A percentile compares a stretch with the other conserved stretches of the same genome.
Evolutionary conservation across 164 flowering plant genomes (phyloP).

Genomic region (Dillenia suffruticosa): DNA sequence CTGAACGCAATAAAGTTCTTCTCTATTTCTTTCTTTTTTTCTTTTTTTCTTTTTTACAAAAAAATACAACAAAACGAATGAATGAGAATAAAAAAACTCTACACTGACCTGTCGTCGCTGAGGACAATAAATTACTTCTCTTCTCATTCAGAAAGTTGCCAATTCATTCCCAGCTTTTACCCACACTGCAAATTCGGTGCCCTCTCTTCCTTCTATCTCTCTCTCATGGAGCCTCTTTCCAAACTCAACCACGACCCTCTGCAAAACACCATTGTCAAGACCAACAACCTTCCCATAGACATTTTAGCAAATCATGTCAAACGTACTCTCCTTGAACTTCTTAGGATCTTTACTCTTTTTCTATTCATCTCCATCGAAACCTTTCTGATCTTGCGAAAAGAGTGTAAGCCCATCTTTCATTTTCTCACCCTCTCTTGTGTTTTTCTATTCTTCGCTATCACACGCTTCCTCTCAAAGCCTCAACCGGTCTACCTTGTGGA

Average conservation of each 20-base stretch:
- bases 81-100: too few relatives aligned
- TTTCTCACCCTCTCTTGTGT: constrained; percentile 10
- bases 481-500: constrained; percentile 48
- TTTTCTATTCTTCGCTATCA: constrained; percentile 13
- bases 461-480: constrained; percentile 19
- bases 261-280: neutral
- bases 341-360: constrained; percentile 11
- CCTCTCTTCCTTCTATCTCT: neutral
- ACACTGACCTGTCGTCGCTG: too few relatives aligned
- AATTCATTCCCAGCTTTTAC: too few relatives aligned
- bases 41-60: too few relatives aligned
- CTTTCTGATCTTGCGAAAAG: constrained; percentile 10
- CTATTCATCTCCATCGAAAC: constrained; percentile 17
- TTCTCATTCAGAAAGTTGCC: too few relatives aligned
- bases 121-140: too few relatives aligned
- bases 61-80: too few relatives aligned
- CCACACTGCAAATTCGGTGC: too few relatives aligned
- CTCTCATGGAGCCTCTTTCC: constrained; percentile 10
- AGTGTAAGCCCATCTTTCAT: constrained; percentile 22
- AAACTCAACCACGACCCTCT: constrained; percentile 8
- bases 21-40: too few relatives aligned
- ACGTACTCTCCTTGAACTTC: constrained; percentile 6
- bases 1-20: too few relatives aligned
- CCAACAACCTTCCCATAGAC: neutral
- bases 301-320: constrained; percentile 8